phyloP scores from a whole-genome alignment of 2,329 filamentous ascomycete genomes.

The Rutstroemia sp. region DNA sequence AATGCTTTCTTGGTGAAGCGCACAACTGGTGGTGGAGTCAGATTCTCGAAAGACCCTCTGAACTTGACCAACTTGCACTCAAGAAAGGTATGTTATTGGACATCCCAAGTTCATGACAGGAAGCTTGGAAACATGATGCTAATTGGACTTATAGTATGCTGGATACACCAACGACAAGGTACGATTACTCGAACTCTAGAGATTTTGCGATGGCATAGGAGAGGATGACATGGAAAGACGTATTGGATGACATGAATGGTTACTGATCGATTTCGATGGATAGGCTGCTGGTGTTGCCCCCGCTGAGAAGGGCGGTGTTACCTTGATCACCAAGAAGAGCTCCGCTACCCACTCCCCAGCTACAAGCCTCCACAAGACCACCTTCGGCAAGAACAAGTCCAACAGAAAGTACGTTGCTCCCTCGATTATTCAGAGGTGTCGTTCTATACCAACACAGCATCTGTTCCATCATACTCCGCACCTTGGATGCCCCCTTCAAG shows the following conservation, averaged over 20 bases:
- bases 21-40: slow-evolving; percentile 67
- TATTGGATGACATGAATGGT: not conserved
- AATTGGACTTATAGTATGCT: slow-evolving; percentile 56
- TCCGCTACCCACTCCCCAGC: slow-evolving; percentile 66
- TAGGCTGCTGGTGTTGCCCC: slow-evolving; percentile 73
- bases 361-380: slow-evolving; percentile 54
- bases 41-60: slow-evolving; percentile 89
- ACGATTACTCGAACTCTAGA: slow-evolving; percentile 28
- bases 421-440: not conserved
- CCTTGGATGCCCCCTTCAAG: no score
- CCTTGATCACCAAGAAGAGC: slow-evolving; percentile 79
- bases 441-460: not conserved
- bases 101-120: not conserved
- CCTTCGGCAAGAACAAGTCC: slow-evolving; percentile 65
- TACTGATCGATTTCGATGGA: slow-evolving; percentile 15
- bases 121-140: not conserved
- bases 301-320: slow-evolving; percentile 71
- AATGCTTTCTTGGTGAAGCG: slow-evolving; percentile 93
- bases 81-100: slow-evolving; percentile 62
- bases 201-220: not conserved
- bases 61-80: slow-evolving; percentile 90
- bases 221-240: not conserved
- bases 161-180: slow-evolving; percentile 94
- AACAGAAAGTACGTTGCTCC: slow-evolving; percentile 64
- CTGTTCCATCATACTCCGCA: not conserved